Percentiles rank a stretch among this genome's conserved stretches.
phyloP scores from a whole-genome alignment of 1,284 basidiomycete genomes.

The Stygiomarasmius scandens region DNA sequence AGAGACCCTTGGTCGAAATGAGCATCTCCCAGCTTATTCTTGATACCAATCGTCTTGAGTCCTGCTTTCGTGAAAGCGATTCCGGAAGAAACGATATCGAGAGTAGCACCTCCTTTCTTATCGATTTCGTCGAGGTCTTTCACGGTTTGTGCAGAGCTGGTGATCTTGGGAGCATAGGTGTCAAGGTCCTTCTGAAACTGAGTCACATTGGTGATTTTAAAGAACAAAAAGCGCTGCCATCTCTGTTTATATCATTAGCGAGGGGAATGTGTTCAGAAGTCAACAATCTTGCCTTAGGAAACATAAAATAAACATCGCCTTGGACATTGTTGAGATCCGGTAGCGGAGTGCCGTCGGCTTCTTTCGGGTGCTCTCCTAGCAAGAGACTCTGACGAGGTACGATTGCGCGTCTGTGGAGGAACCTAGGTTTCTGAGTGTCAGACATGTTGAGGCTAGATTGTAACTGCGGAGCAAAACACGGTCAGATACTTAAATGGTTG shows the following conservation, averaged over 20 bases:
- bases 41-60: constrained; percentile 14
- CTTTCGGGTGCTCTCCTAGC: background rate
- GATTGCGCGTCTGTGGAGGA: no score
- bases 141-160: background rate
- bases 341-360: background rate
- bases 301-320: constrained; percentile 15
- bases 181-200: background rate
- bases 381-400: no score
- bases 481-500: no score
- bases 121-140: background rate
- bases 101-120: background rate
- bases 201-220: background rate
- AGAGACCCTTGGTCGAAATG: constrained; percentile 20
- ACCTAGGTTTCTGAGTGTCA: no score
- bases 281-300: constrained; percentile 10
- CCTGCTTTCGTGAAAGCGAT: constrained; percentile 22
- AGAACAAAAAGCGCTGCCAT: constrained; percentile 1
- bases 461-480: no score
- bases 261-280: background rate
- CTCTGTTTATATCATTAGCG: background rate
- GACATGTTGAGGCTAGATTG: no score
- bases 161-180: background rate
- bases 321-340: constrained; percentile 17
- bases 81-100: constrained; percentile 13
- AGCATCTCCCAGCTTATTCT: constrained; percentile 13